Base-by-base conservation (phyloP, 495 filamentous ascomycete genomes). In the Achaetomiella virescens region DNA sequence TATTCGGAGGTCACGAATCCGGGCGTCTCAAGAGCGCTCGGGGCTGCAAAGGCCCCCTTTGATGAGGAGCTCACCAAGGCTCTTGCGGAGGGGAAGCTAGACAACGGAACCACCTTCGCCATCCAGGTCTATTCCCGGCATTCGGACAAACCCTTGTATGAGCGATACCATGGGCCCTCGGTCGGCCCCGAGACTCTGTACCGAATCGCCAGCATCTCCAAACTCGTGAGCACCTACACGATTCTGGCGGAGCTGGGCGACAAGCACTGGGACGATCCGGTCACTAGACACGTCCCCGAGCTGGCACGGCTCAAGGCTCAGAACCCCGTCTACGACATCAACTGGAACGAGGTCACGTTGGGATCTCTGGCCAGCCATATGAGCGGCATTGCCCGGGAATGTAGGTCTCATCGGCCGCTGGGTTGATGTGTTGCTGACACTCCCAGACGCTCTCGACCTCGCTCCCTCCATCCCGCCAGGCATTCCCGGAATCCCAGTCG, bases 191-290 rank as follows among this genome's bases (percentile, higher is more conserved):
- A 64, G 22, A 61, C 61, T 2, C 14, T 64, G n/a, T 61, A 22
- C 17, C 54, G 61, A n/a, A 17, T 61, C 7, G 35, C 38, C 55
- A 64, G 61, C 55, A 51, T 61, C 41, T 64, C 61, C 46, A 64
- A 64, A 55, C 20, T 51, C 52, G 51, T 64, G 0, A 54, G 47
- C 24, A 58, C 61, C 21, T 64, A 64, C 48, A 46, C 61, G 11
- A 53, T 53, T 8, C 47, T 64, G 14, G n/a, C 58, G 1, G 55
- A 29, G 40, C n/a, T 64, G 20, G 40, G 44, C 1, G 48, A 61
- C 25, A 42, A 41, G 24, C 46, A 64, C 55, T 64, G 61, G 61
- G 27, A 64, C 29, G 58, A 64, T 11, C 55, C 61, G 0, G 42
- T 64, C 11, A 59, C 58, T 48, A 57, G 61, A 9, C 54, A 56